Evolutionary conservation across 441 rosid species (phyloP), one percentile per base, ranked within the genome.

Genomic region (Manihot esculenta): DNA sequence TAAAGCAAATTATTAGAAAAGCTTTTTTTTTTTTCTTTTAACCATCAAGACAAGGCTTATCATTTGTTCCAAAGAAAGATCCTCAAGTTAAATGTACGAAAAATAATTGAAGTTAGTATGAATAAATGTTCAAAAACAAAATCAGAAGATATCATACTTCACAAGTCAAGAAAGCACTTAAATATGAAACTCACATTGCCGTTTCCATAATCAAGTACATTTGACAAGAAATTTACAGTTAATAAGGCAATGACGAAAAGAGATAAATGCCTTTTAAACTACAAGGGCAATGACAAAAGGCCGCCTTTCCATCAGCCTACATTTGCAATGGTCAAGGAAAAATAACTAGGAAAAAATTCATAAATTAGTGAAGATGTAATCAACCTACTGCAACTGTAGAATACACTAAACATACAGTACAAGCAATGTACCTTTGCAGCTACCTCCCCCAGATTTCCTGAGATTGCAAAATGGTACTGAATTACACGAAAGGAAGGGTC

Each of bases 401-500:
- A 50, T 54, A n/a, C n/a, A n/a, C n/a, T n/a, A 60, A 68, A 51
- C 33, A 27, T 24, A 56, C 12, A 60, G 56, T 24, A 20, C 20
- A 65, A 50, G 42, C 33, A 48, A 42, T 55, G 76, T 87, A 90
- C 99, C 99, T 92, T 94, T 72, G 99, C 99, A 74, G 99, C 93
- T 70, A 92, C 89, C 72, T 92, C 97, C 63, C 99, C 99, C 61
- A 94, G 79, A 83, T 94, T 94, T 73, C 91, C 97, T 33, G 93
- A 82, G 56, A 83, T 76, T 42, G 98, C 97, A 83, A 94, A 94
- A 82, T 92, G 99, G 79, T 82, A 88, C 77, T 92, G 97, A 74
- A 94, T 92, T 73, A 94, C 99, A 60, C 94, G 87, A 79, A 85
- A 90, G 38, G 99, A 94, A 68, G 99, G 99, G 78, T 94, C 98